Evolutionary conservation across 2,329 filamentous ascomycete species (phyloP).

Genomic region (Rachicladosporium sp.): DNA sequence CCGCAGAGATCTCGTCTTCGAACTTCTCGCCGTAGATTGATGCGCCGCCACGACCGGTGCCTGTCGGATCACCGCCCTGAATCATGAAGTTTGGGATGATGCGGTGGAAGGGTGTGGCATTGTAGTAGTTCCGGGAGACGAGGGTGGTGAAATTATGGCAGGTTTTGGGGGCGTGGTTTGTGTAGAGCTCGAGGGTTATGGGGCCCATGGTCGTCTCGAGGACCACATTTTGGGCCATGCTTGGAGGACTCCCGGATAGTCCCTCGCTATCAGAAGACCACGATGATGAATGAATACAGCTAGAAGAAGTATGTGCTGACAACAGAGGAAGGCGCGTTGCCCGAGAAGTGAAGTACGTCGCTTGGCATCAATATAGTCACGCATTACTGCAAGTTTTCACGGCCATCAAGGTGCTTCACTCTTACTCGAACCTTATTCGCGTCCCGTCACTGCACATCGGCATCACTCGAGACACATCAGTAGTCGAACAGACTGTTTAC

Average conservation of each 20-base stretch:
- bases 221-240: slow-evolving; percentile 65
- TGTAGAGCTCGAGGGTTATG: slow-evolving; percentile 83
- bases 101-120: slow-evolving; percentile 75
- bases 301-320: too few species aligned
- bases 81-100: slow-evolving; percentile 96
- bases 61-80: slow-evolving; percentile 75
- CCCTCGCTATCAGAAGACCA: too few species aligned
- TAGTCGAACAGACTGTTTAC: too few species aligned
- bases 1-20: slow-evolving; percentile 72
- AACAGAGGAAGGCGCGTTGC: too few species aligned
- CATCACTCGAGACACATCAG: too few species aligned
- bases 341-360: too few species aligned
- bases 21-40: slow-evolving; percentile 92
- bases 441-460: too few species aligned
- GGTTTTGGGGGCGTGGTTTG: slow-evolving; percentile 61
- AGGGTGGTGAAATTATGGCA: slow-evolving; percentile 63
- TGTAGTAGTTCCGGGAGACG: slow-evolving; percentile 74
- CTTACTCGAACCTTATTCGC: too few species aligned
- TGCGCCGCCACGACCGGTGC: slow-evolving; percentile 76
- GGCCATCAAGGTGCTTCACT: too few species aligned
- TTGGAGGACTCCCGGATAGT: slow-evolving; percentile 2
- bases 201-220: slow-evolving; percentile 82
- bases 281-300: too few species aligned
- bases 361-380: too few species aligned
- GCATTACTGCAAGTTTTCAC: too few species aligned